Conservation (phyloP, 305 asterid genomes). For the Solanum hybrid region DNA sequence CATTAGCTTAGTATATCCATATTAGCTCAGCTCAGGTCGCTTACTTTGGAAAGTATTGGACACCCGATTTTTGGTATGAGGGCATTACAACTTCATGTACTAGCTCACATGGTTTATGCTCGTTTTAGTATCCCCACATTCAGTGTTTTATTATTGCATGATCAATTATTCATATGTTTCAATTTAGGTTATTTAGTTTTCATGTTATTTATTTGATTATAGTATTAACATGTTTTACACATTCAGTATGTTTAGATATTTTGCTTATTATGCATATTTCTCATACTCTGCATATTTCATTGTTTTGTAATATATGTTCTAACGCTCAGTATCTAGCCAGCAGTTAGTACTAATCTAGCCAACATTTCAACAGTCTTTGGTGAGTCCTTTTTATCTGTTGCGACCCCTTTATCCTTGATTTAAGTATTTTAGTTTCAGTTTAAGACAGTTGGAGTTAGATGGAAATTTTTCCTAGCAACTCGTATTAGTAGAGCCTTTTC, state of each 20-base stretch:
- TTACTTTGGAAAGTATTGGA: not conserved
- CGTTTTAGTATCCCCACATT: not conserved
- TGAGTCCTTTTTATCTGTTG: not conserved
- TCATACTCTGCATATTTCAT: not conserved
- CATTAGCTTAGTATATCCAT: not conserved
- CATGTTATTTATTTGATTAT: not conserved
- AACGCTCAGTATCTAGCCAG: not conserved
- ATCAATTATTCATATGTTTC: no score
- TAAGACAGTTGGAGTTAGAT: not conserved
- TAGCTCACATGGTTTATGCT: not conserved
- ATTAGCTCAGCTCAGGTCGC: not conserved
- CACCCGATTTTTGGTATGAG: not conserved
- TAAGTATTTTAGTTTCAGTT: no score
- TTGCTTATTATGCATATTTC: not conserved
- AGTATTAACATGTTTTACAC: not conserved
- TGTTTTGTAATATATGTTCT: not conserved
- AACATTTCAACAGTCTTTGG: not conserved
- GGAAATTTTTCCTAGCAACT: not conserved
- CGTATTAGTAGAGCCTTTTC: no score
- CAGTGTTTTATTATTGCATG: not conserved
- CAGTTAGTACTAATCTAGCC: no score
- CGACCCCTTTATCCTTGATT: no score
- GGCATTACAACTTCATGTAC: not conserved
- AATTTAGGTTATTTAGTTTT: not conserved
- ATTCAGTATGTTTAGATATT: not conserved